These are phyloP conservation scores for Lumnitzera racemosa DNA, from an alignment of 345 rosid genomes.

Conservation along the genomic window DNA sequence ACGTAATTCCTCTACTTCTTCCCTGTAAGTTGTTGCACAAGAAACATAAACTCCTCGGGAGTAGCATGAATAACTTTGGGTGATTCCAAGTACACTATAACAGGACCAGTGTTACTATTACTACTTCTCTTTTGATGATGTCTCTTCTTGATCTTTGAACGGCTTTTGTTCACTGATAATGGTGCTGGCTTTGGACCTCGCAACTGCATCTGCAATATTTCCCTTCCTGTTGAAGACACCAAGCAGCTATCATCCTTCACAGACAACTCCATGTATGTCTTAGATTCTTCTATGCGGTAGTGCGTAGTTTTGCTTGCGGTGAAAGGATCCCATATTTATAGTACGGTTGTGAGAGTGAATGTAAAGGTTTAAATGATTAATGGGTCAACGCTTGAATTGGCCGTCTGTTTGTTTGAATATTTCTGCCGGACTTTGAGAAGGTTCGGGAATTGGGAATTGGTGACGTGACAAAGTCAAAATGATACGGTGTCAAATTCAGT, in stretches of 20 bases:
- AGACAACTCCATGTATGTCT: background rate
- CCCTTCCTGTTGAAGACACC: too few relatives aligned
- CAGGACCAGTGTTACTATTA: background rate
- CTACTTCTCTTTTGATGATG: background rate
- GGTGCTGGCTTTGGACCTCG: constrained; percentile 2
- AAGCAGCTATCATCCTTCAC: background rate
- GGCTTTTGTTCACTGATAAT: background rate
- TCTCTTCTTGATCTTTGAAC: background rate
- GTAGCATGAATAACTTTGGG: constrained; percentile 11
- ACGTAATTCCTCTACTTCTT: background rate
- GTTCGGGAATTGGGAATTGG: too few relatives aligned
- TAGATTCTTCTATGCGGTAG: too few relatives aligned
- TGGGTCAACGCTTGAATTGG: too few relatives aligned
- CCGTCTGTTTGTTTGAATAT: too few relatives aligned
- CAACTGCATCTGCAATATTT: background rate
- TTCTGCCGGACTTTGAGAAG: too few relatives aligned
- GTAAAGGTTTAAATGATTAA: too few relatives aligned
- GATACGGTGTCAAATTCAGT: too few relatives aligned
- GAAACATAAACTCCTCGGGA: constrained; percentile 13
- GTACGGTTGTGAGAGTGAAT: too few relatives aligned
- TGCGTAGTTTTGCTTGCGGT: too few relatives aligned
- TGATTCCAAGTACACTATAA: constrained; percentile 8
- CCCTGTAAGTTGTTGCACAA: constrained; percentile 12
- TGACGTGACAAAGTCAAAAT: too few relatives aligned
- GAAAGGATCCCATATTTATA: too few relatives aligned